Base-by-base conservation (phyloP, 2,329 filamentous ascomycete species). In the Ophiognomonia clavigignenti-juglandacearum region DNA sequence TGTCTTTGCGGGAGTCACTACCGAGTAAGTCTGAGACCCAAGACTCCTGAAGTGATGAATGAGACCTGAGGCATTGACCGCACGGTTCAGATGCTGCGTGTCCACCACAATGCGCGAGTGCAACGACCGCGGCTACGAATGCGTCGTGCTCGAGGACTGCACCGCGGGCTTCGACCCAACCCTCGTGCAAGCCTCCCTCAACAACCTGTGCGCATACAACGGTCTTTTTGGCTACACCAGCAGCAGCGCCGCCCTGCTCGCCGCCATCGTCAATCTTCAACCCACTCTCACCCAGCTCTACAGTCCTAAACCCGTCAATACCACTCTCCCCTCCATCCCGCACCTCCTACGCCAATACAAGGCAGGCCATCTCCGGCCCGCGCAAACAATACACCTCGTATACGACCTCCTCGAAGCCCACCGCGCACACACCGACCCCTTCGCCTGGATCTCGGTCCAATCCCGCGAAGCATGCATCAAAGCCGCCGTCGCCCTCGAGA, bases 101-200 rank as follows among this genome's bases (percentile, higher is more conserved):
- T 29, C 26, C 26, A 29, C 11, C 13, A 31, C 10, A 31, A 11
- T 13, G 10, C 29, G 29, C 13, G 18, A 80, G 59, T 74, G 73
- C n/a, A 75, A 76, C 46, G 77, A 80, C 54, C 68, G 77, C 23
- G 77, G 77, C 1, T 79, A 78, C 51, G 74, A 80, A 54, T 77
- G 73, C 58, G 79, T 75, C 64, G 66, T 70, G 14, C 59, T 73
- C 11, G 61, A 59, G 11, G 68, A 73, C 51, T 72, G 66, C 46
- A 74, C 71, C 0, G 67, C 65, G 38, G 71, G 72, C 3, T 75
- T 73, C 48, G 66, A 72, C 42, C 56, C 59, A 11, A 61, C 63
- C 18, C 68, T 71, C 54, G 70, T 73, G n/a, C 61, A 58, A 18
- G 65, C 64, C 6, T 68, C 69, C 10, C 56, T 75, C 20, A 71